Conservation (phyloP, 1,139 yeast species). For the Lodderomyces metapsilosis region DNA sequence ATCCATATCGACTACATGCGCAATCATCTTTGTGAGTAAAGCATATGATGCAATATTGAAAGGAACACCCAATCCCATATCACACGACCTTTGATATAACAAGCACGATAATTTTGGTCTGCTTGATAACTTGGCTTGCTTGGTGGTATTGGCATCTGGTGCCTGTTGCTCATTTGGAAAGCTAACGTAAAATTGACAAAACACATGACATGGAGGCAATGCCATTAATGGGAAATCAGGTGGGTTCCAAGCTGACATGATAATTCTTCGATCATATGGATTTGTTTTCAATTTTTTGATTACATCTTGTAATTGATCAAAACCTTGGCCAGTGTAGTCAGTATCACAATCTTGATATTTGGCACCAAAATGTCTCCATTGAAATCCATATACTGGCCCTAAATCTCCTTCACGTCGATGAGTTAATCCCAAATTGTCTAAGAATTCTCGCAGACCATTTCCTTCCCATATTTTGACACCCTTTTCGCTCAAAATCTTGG, state of each 20-base stretch:
- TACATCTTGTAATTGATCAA: constrained; percentile 81
- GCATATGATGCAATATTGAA: constrained; percentile 97
- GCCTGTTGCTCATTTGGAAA: constrained; percentile 47
- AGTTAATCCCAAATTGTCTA: constrained; percentile 77
- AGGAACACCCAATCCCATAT: constrained; percentile 98
- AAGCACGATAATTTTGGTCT: constrained; percentile 79
- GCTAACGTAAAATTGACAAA: constrained; percentile 90
- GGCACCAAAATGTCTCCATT: constrained; percentile 99
- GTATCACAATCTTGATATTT: constrained; percentile 80
- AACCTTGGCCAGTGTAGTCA: constrained; percentile 84
- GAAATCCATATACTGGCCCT: constrained; percentile 98
- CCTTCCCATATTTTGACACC: constrained; percentile 99
- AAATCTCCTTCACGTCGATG: constrained; percentile 89
- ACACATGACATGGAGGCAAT: constrained; percentile 96
- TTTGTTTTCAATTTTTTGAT: constrained; percentile 77
- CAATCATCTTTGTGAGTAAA: constrained; percentile 87
- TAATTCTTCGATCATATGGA: constrained; percentile 93
- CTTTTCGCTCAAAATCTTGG: constrained; percentile 68
- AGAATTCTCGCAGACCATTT: constrained; percentile 90
- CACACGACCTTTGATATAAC: constrained; percentile 96
- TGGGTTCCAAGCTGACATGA: constrained; percentile 98
- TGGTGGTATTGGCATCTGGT: constrained; percentile 6
- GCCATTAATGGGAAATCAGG: constrained; percentile 94
- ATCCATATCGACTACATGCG: constrained; percentile 89
- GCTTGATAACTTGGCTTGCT: constrained; percentile 17